Conservation (phyloP, 2,329 filamentous ascomycete genomes). For the Xylariomycetidae sp. region DNA sequence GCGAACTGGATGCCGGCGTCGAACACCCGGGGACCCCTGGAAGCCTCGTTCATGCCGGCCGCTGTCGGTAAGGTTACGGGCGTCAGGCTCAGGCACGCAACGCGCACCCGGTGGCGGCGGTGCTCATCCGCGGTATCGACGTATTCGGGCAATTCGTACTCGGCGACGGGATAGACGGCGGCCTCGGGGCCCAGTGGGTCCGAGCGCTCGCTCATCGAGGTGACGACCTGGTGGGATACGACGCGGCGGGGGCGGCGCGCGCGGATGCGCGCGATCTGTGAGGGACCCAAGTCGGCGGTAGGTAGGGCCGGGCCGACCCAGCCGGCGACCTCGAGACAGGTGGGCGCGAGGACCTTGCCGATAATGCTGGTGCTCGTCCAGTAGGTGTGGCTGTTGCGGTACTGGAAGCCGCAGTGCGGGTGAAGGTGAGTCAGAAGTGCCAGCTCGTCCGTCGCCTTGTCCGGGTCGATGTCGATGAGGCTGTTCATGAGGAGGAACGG, state of each 20-base stretch:
- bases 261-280: conserved; percentile 66
- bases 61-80: no score
- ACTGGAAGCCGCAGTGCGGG: conserved; percentile 70
- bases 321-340: conserved; percentile 64
- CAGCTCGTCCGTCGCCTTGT: conserved; percentile 60
- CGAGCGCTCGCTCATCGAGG: conserved; percentile 62
- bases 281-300: conserved; percentile 60
- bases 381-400: conserved; percentile 69
- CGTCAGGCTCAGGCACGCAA: conserved; percentile 62
- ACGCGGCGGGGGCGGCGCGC: conserved; percentile 53
- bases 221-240: conserved; percentile 55
- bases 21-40: conserved; percentile 43
- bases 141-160: conserved; percentile 60
- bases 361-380: conserved; percentile 70
- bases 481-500: conserved; percentile 77
- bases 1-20: conserved; percentile 61
- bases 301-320: conserved; percentile 72
- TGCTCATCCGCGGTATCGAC: conserved; percentile 58
- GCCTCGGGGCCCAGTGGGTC: conserved; percentile 64
- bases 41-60: no score
- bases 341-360: conserved; percentile 70
- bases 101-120: no score
- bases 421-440: conserved; percentile 64
- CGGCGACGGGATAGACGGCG: conserved; percentile 58
- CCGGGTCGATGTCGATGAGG: conserved; percentile 69